Evolutionary conservation across 148 eudicot species (phyloP), one percentile per base, ranked within the genome.

Genomic region (Euryodendron excelsum): DNA sequence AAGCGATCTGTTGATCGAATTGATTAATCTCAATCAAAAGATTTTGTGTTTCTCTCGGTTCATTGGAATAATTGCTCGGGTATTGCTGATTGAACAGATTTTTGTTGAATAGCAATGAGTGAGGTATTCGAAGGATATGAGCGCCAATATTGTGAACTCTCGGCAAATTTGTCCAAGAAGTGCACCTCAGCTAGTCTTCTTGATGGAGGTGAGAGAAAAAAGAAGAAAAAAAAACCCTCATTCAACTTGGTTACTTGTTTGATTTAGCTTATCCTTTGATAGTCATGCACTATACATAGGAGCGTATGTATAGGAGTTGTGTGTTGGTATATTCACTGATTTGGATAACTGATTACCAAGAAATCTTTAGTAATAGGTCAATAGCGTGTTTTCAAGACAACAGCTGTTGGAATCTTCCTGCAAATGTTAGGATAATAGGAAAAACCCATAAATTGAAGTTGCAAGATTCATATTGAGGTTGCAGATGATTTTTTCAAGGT

Each of bases 101-200:
- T 66, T 67, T 78, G 1, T 28, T 41, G 25, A 44, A 3, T 34
- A 34, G 66, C 73, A 60, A 87, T 87, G 89, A 80, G 80, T 65
- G 85, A 80, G 25, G 85, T 71, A 10, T 87, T 87, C 47, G 89
- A 87, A 80, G 74, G 85, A 10, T 82, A 82, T 63, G 89, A 87
- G 73, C 85, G 84, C 21, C 85, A 83, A 61, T 87, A 87, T 67
- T 87, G 89, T 45, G 87, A 87, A 82, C 85, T 87, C 39, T 87
- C 87, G 15, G 85, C 89, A 0, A 79, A 77, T 74, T 77, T 87
- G 73, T 77, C 85, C 12, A 87, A 87, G 33, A 87, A 75, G 73
- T 69, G 69, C 73, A 78, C 82, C 4, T 80, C 87, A 15, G 85
- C 79, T 21, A 76, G 58, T 84, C 82, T 80, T 53, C 80, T 78